phyloP scores from a whole-genome alignment of 129 eudicot species.

The Tanacetum coccineum region DNA sequence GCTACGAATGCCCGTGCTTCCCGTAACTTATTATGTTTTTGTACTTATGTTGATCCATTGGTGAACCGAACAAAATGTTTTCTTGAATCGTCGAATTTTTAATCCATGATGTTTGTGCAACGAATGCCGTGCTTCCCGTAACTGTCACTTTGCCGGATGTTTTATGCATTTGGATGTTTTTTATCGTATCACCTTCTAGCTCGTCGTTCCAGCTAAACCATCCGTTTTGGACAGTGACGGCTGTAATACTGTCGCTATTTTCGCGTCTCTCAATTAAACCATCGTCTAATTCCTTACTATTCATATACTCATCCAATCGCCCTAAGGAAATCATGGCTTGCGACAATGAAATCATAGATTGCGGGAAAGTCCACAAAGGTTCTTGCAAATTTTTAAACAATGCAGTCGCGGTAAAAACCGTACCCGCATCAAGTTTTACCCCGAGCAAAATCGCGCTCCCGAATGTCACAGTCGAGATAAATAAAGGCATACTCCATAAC shows the following conservation, averaged over 20 bases:
- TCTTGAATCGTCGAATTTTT: slow-evolving; percentile 59
- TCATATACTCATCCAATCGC: slow-evolving; percentile 70
- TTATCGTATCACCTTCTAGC: slow-evolving; percentile 40
- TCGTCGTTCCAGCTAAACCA: slow-evolving; percentile 89
- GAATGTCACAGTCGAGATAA: slow-evolving; percentile 45
- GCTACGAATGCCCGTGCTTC: too few species aligned
- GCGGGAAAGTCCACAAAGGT: slow-evolving; percentile 55
- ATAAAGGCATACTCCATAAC: slow-evolving; percentile 45
- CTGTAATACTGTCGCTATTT: slow-evolving; percentile 29
- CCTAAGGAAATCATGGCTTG: slow-evolving; percentile 59
- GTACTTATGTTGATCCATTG: slow-evolving; percentile 45
- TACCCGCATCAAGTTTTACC: slow-evolving; percentile 39
- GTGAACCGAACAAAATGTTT: slow-evolving; percentile 60
- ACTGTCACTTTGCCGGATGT: slow-evolving; percentile 43
- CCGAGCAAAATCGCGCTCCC: slow-evolving; percentile 35
- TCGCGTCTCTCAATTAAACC: slow-evolving; percentile 54
- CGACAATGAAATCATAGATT: slow-evolving; percentile 48
- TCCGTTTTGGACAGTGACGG: slow-evolving; percentile 61
- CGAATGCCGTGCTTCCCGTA: slow-evolving; percentile 55
- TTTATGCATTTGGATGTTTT: slow-evolving; percentile 48
- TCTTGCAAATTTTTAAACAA: slow-evolving; percentile 53
- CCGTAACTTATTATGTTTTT: slow-evolving; percentile 32
- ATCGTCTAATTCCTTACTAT: slow-evolving; percentile 67
- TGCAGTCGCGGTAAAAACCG: slow-evolving; percentile 61
- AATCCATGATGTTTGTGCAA: slow-evolving; percentile 74